These are phyloP conservation scores for Sugiyamaella sp. DNA, from an alignment of 1,139 yeast species.

Conservation along the genomic window DNA sequence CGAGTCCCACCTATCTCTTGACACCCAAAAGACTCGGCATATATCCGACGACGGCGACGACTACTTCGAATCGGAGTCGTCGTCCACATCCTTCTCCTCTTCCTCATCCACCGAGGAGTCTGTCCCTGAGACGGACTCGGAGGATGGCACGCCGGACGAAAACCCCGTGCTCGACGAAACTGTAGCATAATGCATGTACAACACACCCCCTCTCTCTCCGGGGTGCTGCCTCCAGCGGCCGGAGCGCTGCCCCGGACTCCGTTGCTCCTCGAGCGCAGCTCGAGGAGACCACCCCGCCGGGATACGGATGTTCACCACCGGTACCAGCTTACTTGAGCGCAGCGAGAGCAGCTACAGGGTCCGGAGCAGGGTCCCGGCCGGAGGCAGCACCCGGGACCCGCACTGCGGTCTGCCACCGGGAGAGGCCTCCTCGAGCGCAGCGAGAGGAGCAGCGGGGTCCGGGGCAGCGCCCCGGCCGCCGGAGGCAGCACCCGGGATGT, in stretches of 20 bases:
- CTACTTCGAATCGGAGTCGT: neutral
- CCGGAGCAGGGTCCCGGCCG: neutral
- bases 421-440: neutral
- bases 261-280: neutral
- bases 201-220: neutral
- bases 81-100: neutral
- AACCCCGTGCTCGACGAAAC: too few relatives aligned
- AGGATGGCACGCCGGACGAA: neutral
- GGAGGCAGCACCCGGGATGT: neutral
- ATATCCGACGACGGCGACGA: neutral
- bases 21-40: neutral
- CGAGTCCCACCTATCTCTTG: neutral
- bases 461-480: neutral
- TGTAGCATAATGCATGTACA: neutral
- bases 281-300: too few relatives aligned
- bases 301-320: too few relatives aligned
- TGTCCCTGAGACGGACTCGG: neutral
- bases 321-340: neutral
- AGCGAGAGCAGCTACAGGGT: neutral
- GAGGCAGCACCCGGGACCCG: neutral
- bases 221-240: neutral
- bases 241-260: slow-evolving; percentile 1
- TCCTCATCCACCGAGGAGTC: neutral
- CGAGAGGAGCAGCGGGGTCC: neutral
- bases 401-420: too few relatives aligned